phyloP scores from a whole-genome alignment of 108 stramenopile genomes.

The Nannochloropsis gaditana region DNA sequence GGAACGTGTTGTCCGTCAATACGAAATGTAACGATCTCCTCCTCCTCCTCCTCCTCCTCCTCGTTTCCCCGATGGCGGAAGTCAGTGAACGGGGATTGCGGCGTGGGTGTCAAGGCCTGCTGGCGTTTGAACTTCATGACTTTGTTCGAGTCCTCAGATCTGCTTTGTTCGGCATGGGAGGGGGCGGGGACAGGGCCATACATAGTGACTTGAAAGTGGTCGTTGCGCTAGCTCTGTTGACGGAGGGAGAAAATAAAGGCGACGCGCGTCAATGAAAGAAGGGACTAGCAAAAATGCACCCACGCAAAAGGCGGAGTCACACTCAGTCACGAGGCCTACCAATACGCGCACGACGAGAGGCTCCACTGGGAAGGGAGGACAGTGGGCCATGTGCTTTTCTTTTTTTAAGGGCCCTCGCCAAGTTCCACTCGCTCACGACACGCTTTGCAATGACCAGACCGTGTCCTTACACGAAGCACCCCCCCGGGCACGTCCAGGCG shows the following conservation, averaged over 20 bases:
- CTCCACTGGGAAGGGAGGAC: too few species aligned
- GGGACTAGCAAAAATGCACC: background rate
- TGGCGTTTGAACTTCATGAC: background rate
- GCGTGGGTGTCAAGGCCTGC: background rate
- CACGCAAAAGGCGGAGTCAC: too few species aligned
- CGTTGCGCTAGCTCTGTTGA: too few species aligned
- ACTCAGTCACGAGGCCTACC: too few species aligned
- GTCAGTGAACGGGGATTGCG: background rate
- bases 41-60: background rate
- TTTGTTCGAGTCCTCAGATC: background rate
- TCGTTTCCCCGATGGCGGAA: background rate
- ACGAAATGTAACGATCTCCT: conserved; percentile 3
- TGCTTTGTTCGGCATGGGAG: background rate
- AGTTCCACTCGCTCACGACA: too few species aligned
- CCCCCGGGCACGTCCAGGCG: too few species aligned
- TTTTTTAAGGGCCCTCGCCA: too few species aligned
- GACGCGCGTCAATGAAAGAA: background rate
- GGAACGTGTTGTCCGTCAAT: background rate
- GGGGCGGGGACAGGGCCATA: background rate
- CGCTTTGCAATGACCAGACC: too few species aligned
- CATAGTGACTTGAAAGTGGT: background rate
- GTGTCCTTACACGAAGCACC: too few species aligned
- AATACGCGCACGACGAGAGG: too few species aligned
- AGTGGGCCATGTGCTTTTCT: too few species aligned
- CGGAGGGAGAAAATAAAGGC: background rate